Conservation (phyloP, 192 early-diverging fungal genomes). For the Backusella tarrabulga region DNA sequence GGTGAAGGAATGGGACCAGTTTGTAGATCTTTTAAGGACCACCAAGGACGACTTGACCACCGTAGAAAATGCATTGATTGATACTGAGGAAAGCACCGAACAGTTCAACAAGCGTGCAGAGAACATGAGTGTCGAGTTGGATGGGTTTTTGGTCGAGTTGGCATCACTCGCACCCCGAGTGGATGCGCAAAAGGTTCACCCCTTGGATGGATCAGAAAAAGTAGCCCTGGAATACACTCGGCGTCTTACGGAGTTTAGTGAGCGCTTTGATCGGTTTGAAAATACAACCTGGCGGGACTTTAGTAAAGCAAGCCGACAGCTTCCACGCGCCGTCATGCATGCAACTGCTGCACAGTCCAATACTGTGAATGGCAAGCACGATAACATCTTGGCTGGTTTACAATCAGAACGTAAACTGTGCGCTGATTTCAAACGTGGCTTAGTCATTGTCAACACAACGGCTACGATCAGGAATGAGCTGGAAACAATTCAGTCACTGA, state of each 20-base stretch:
- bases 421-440: slow-evolving; percentile 1
- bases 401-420: not conserved
- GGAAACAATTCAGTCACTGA: slow-evolving; percentile 21
- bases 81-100: slow-evolving; percentile 4
- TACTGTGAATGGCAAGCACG: not conserved
- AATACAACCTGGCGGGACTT: slow-evolving; percentile 15
- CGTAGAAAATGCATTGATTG: slow-evolving; percentile 17
- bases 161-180: not conserved
- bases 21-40: slow-evolving; percentile 9
- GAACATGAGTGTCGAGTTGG: not conserved
- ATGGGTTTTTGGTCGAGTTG: not conserved
- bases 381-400: not conserved
- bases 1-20: slow-evolving; percentile 23
- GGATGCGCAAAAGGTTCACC: slow-evolving; percentile 8
- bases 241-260: not conserved
- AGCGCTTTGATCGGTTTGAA: slow-evolving; percentile 10
- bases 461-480: not conserved
- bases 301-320: not conserved
- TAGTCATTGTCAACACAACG: not conserved
- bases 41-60: slow-evolving; percentile 26
- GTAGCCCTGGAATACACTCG: not conserved
- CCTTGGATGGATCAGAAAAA: slow-evolving; percentile 7
- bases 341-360: not conserved
- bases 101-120: slow-evolving; percentile 15
- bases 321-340: slow-evolving; percentile 11